Conservation (phyloP, 345 rosid species). For the Sapria himalayana region DNA sequence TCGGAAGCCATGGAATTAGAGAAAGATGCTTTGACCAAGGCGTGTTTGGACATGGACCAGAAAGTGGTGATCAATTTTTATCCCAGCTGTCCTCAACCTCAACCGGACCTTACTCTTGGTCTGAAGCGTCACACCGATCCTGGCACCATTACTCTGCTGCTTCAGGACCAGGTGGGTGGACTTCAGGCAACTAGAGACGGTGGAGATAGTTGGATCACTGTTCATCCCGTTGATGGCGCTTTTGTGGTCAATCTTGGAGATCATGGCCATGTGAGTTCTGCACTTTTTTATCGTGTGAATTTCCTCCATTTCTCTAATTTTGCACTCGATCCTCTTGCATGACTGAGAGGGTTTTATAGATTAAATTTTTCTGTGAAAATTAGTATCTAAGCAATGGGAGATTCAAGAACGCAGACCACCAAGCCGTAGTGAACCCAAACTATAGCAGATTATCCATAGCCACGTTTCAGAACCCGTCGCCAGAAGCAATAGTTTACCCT, state of each 20-base stretch:
- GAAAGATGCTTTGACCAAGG: constrained; percentile 58
- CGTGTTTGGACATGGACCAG: constrained; percentile 96
- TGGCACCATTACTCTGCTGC: constrained; percentile 74
- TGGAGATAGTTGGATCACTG: constrained; percentile 88
- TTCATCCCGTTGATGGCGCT: constrained; percentile 77
- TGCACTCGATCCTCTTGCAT: no score
- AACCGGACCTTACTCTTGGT: constrained; percentile 91
- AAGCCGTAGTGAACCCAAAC: constrained; percentile 75
- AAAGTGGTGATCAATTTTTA: constrained; percentile 78
- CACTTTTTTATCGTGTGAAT: no score
- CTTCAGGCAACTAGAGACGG: constrained; percentile 77
- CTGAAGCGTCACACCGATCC: constrained; percentile 95
- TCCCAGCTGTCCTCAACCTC: constrained; percentile 95
- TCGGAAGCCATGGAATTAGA: constrained; percentile 88
- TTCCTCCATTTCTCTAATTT: no score
- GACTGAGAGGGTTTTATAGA: no score
- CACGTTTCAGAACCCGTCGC: constrained; percentile 61
- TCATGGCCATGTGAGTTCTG: constrained; percentile 86
- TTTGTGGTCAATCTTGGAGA: constrained; percentile 95
- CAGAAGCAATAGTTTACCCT: constrained; percentile 43
- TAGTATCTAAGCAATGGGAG: constrained; percentile 71
- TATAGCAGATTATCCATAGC: constrained; percentile 47
- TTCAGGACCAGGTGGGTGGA: constrained; percentile 89
- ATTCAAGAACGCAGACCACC: constrained; percentile 76
- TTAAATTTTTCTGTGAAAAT: background rate